Conservation (phyloP, 345 rosid species). For the Euclidium syriacum region DNA sequence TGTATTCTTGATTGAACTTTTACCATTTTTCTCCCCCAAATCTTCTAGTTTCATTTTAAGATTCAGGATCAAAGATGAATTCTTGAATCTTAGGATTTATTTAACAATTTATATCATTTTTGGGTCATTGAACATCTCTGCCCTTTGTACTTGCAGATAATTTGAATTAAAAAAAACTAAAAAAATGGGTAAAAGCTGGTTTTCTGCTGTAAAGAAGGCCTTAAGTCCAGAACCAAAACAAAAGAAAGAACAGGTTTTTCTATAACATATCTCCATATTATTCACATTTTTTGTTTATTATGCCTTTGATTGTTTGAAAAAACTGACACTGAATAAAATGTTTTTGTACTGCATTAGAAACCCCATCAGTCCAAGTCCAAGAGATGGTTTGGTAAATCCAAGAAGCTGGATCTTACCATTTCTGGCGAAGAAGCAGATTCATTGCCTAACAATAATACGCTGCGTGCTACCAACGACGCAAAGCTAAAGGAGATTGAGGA, state of each 20-base stretch:
- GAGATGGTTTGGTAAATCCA: conserved; percentile 58
- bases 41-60: background rate
- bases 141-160: conserved; percentile 8
- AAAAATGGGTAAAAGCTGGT: conserved; percentile 82
- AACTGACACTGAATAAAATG: background rate
- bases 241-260: conserved; percentile 40
- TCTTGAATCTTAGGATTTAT: background rate
- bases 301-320: background rate
- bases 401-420: conserved; percentile 31
- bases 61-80: background rate
- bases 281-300: background rate
- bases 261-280: background rate
- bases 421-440: conserved; percentile 31
- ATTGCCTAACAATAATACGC: conserved; percentile 5
- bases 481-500: conserved; percentile 43
- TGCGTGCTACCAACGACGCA: conserved; percentile 27
- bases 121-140: background rate
- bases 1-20: background rate
- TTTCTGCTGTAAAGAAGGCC: conserved; percentile 68
- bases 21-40: background rate
- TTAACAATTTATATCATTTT: background rate
- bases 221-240: conserved; percentile 49
- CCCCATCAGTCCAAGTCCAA: conserved; percentile 37
- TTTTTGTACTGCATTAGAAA: conserved; percentile 30
- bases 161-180: background rate